Evolutionary conservation across 2,329 filamentous ascomycete genomes (phyloP).

Genomic region (Venturia effusa): DNA sequence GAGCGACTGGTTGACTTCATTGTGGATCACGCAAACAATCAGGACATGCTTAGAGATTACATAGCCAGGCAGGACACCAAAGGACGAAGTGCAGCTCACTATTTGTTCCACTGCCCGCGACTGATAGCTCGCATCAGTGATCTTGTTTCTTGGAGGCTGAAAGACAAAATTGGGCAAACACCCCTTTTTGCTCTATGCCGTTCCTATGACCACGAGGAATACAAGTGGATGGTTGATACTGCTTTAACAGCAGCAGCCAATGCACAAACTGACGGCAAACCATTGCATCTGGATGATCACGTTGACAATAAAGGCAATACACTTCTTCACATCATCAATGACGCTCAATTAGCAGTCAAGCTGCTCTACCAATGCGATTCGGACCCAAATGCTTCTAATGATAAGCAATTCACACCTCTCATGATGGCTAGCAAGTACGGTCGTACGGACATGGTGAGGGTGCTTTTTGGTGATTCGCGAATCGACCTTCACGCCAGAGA

Average conservation of each 20-base stretch:
- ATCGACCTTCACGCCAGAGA: conserved; percentile 81
- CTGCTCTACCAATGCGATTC: conserved; percentile 79
- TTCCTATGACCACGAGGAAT: conserved; percentile 87
- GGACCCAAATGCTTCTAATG: conserved; percentile 92
- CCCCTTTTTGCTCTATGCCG: conserved; percentile 89
- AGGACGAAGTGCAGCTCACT: conserved; percentile 87
- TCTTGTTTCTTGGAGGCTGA: conserved; percentile 76
- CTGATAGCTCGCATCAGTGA: conserved; percentile 68
- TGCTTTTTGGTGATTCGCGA: conserved; percentile 75
- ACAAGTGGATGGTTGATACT: conserved; percentile 75
- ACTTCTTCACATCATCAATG: conserved; percentile 87
- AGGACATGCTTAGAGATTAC: conserved; percentile 53
- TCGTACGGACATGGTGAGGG: conserved; percentile 81
- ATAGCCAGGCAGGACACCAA: conserved; percentile 67
- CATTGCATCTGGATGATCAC: conserved; percentile 86
- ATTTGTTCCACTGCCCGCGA: conserved; percentile 81
- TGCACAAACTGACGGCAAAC: conserved; percentile 64
- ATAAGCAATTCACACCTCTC: conserved; percentile 85
- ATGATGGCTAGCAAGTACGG: conserved; percentile 99
- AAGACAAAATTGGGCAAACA: conserved; percentile 96
- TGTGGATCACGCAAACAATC: conserved; percentile 40
- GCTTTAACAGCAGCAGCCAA: conserved; percentile 64
- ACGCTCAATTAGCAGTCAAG: conserved; percentile 61
- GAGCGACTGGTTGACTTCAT: conserved; percentile 65
- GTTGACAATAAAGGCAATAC: conserved; percentile 90